Percentiles rank a stretch among this genome's conserved stretches.
phyloP scores from a whole-genome alignment of 2,329 filamentous ascomycete genomes.

The Cladophialophora yegresii region DNA sequence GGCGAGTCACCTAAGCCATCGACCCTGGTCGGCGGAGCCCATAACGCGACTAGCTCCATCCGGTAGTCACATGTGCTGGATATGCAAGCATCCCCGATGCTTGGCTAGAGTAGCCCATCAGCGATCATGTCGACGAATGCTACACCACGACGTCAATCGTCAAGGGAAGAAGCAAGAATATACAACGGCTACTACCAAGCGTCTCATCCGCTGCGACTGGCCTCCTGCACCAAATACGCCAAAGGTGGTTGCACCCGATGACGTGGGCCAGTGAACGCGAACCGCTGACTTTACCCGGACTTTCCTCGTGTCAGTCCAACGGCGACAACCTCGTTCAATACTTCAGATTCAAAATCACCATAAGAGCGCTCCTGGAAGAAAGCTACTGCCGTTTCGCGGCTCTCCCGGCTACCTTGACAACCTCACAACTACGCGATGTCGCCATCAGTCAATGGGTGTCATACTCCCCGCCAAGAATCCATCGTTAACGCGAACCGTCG shows the following conservation, averaged over 20 bases:
- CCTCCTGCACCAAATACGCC: too few relatives aligned
- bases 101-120: neutral
- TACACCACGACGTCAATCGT: neutral
- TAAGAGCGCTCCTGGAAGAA: neutral
- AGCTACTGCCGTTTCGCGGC: neutral
- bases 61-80: neutral
- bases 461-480: conserved; percentile 47
- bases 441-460: neutral
- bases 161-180: neutral
- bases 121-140: conserved; percentile 4
- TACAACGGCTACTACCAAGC: neutral
- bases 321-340: neutral
- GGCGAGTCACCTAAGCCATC: neutral
- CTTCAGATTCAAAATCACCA: neutral
- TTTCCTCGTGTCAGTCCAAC: neutral
- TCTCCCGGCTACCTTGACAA: too few relatives aligned
- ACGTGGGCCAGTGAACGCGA: conserved; percentile 9
- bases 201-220: neutral
- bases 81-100: neutral
- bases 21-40: neutral
- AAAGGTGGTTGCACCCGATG: neutral
- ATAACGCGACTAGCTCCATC: neutral
- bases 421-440: conserved; percentile 6
- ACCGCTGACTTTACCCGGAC: neutral
- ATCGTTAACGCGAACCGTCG: conserved; percentile 60